phyloP scores from a whole-genome alignment of 2,329 filamentous ascomycete species.

The Penicillium sp. region DNA sequence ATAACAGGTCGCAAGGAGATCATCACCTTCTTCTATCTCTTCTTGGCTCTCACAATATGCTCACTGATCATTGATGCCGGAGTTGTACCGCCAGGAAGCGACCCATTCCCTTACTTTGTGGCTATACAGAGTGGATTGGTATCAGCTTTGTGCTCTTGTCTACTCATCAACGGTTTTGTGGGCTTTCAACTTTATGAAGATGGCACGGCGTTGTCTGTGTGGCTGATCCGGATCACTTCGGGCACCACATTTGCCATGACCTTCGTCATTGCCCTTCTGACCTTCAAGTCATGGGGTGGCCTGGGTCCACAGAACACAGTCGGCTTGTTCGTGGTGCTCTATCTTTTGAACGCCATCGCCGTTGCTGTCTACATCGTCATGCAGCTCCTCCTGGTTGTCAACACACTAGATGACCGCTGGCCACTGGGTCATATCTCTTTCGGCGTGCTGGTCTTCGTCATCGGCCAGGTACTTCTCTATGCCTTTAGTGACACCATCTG shows the following conservation, averaged over 20 bases:
- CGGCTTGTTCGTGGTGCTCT: conserved; percentile 84
- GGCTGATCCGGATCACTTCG: conserved; percentile 78
- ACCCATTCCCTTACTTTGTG: conserved; percentile 83
- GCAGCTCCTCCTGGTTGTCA: conserved; percentile 80
- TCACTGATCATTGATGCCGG: conserved; percentile 90
- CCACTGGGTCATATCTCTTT: conserved; percentile 87
- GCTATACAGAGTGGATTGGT: conserved; percentile 77
- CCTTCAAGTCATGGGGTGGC: conserved; percentile 87
- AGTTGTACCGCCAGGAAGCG: conserved; percentile 76
- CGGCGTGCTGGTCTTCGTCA: conserved; percentile 82
- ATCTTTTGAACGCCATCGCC: conserved; percentile 82
- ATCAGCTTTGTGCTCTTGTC: conserved; percentile 78
- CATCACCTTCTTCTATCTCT: conserved; percentile 94
- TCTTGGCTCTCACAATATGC: conserved; percentile 80
- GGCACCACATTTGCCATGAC: conserved; percentile 76
- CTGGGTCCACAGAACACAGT: conserved; percentile 78
- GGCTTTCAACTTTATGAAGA: conserved; percentile 98
- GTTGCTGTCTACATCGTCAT: conserved; percentile 78
- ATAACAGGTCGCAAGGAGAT: conserved; percentile 59
- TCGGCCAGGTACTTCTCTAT: conserved; percentile 89
- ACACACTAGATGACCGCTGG: conserved; percentile 92
- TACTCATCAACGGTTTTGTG: conserved; percentile 96
- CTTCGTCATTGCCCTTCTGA: conserved; percentile 80
- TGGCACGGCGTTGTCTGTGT: conserved; percentile 85
- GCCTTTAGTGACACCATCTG: conserved; percentile 83